Evolutionary conservation across 1,284 basidiomycete genomes (phyloP).

Genomic region (Apiotrichum domesticum): DNA sequence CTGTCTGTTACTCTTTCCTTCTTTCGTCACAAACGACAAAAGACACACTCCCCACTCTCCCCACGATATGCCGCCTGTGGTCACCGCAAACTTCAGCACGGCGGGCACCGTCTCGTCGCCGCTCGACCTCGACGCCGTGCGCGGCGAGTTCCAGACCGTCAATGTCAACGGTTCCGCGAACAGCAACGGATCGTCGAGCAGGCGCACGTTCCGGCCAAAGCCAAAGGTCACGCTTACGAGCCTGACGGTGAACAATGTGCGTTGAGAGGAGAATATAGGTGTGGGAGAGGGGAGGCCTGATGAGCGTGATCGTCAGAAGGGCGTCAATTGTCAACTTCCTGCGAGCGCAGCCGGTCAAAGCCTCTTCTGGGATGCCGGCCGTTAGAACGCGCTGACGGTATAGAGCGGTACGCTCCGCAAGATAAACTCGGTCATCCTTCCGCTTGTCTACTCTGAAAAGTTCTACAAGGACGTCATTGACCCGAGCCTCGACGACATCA

Average conservation of each 20-base stretch:
- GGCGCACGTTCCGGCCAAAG: constrained; percentile 33
- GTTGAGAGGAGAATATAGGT: constrained; percentile 4
- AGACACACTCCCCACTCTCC: background rate
- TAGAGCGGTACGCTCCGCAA: constrained; percentile 43
- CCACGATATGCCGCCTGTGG: constrained; percentile 1
- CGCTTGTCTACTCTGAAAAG: constrained; percentile 45
- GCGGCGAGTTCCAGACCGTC: constrained; percentile 36
- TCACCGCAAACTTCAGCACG: constrained; percentile 28
- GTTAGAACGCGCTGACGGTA: background rate
- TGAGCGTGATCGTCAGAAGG: too few relatives aligned
- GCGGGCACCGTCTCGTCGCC: constrained; percentile 41
- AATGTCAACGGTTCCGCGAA: constrained; percentile 16
- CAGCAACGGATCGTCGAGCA: background rate
- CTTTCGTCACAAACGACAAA: background rate
- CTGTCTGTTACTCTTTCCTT: background rate
- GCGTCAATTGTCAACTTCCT: too few relatives aligned
- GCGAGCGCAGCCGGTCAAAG: too few relatives aligned
- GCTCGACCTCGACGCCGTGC: constrained; percentile 31
- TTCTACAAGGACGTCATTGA: constrained; percentile 46
- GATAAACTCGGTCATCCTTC: constrained; percentile 44
- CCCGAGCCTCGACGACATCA: constrained; percentile 40
- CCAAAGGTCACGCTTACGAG: constrained; percentile 46
- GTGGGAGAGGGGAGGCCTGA: background rate
- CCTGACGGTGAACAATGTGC: constrained; percentile 45
- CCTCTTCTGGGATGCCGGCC: too few relatives aligned